A percentile compares a stretch with the other conserved stretches of the same genome.
These are phyloP conservation scores for Trichoderma asperellum DNA, from an alignment of 2,329 filamentous ascomycete genomes.

Conservation along the genomic window DNA sequence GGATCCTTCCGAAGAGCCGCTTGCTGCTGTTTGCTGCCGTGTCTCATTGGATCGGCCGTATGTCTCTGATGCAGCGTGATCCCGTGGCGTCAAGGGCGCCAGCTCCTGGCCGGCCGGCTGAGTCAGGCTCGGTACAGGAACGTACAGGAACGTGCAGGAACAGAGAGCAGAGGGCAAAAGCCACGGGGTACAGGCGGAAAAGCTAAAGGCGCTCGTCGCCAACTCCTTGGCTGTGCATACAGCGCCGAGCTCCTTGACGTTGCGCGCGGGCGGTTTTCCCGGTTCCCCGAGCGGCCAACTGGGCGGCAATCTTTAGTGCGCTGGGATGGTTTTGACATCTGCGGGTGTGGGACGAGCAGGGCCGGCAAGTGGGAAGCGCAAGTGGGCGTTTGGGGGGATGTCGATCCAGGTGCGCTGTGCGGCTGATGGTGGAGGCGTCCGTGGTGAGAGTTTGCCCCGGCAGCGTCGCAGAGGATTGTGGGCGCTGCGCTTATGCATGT, in stretches of 20 bases:
- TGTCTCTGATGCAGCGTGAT: background rate
- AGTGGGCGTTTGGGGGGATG: constrained; percentile 5
- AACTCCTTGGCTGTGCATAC: background rate
- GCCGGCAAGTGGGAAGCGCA: constrained; percentile 22
- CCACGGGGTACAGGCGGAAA: background rate
- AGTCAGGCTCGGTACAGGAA: background rate
- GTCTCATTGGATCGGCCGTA: background rate
- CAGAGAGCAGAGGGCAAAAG: background rate
- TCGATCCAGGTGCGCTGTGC: constrained; percentile 20
- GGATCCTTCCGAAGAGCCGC: constrained; percentile 22
- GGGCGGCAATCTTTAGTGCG: constrained; percentile 23
- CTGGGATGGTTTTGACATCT: constrained; percentile 28
- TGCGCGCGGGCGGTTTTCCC: constrained; percentile 8
- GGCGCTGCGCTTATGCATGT: constrained; percentile 12
- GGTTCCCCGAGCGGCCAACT: constrained; percentile 27
- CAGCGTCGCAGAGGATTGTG: background rate
- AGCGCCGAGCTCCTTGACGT: background rate
- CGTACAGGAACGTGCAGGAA: background rate
- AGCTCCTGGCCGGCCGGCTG: background rate
- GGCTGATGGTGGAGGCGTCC: constrained; percentile 22
- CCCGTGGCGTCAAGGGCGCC: background rate
- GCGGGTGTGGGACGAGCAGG: constrained; percentile 19
- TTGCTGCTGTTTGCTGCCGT: background rate
- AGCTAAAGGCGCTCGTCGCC: background rate
- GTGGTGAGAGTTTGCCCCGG: background rate